Percentiles rank a stretch among this genome's conserved stretches.
These are phyloP conservation scores for Backusella morwellensis DNA, from an alignment of 192 early-diverging fungal species.

Conservation along the genomic window DNA sequence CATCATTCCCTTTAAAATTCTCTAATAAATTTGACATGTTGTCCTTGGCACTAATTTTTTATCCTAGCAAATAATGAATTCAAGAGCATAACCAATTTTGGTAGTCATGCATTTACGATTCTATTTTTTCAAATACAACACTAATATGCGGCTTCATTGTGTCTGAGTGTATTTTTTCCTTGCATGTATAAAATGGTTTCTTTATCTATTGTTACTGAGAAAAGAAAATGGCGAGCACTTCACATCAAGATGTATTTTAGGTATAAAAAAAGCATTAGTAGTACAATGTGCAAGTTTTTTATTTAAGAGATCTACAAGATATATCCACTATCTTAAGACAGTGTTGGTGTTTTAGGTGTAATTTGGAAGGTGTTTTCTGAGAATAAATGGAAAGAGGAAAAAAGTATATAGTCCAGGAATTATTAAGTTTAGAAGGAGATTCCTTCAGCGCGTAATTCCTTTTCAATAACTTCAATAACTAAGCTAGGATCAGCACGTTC, in stretches of 20 bases:
- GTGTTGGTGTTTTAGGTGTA: background rate
- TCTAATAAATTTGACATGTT: background rate
- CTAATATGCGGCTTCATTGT: background rate
- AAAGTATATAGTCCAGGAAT: background rate
- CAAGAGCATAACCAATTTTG: no score
- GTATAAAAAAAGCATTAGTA: background rate
- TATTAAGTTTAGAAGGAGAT: constrained; percentile 23
- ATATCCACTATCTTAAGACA: background rate
- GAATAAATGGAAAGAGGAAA: background rate
- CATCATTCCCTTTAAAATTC: background rate
- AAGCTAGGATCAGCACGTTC: constrained; percentile 47
- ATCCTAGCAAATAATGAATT: background rate
- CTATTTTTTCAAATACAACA: no score
- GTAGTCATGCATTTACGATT: background rate
- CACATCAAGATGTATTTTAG: background rate
- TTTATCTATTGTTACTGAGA: background rate
- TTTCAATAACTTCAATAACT: constrained; percentile 54
- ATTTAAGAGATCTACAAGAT: constrained; percentile 3
- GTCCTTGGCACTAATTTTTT: background rate
- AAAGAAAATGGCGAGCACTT: background rate
- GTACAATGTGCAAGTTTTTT: constrained; percentile 5
- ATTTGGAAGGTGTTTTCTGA: background rate
- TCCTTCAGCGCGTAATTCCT: constrained; percentile 43
- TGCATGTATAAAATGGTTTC: background rate
- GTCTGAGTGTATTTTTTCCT: background rate